Conservation (phyloP, 2,329 filamentous ascomycete genomes). For the Clonostachys chloroleuca region DNA sequence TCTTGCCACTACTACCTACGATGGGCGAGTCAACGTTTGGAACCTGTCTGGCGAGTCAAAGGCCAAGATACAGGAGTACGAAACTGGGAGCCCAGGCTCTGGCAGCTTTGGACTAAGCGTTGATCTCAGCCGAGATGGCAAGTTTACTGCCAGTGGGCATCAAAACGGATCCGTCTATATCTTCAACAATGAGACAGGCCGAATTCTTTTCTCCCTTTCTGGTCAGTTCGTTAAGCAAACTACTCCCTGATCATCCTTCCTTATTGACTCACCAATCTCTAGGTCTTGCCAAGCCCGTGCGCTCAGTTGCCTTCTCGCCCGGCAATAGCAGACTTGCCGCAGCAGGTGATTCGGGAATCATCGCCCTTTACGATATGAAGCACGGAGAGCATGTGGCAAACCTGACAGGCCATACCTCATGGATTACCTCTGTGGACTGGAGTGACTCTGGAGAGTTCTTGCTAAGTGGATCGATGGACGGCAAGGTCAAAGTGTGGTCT, state of each 20-base stretch:
- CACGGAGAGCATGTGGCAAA: constrained; percentile 92
- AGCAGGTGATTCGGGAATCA: constrained; percentile 82
- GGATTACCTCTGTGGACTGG: constrained; percentile 92
- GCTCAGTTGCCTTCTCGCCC: constrained; percentile 83
- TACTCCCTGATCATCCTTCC: not conserved
- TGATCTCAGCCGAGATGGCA: constrained; percentile 75
- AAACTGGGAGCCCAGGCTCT: constrained; percentile 66
- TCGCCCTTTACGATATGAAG: constrained; percentile 86
- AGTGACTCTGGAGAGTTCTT: constrained; percentile 89
- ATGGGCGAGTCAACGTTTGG: constrained; percentile 89
- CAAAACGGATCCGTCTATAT: constrained; percentile 90
- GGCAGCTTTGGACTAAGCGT: constrained; percentile 89
- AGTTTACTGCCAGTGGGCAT: constrained; percentile 86
- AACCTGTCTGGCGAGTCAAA: constrained; percentile 53
- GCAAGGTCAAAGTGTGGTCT: constrained; percentile 95
- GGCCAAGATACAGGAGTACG: constrained; percentile 73
- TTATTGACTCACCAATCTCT: not conserved
- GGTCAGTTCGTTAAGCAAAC: constrained; percentile 41
- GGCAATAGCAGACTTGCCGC: constrained; percentile 80
- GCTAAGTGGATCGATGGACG: constrained; percentile 83
- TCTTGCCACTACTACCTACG: constrained; percentile 81
- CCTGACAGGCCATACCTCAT: constrained; percentile 72
- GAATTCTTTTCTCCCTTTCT: constrained; percentile 80
- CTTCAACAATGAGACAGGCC: constrained; percentile 87
- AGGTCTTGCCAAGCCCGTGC: constrained; percentile 84